Evolutionary conservation across 768 basidiomycete species (phyloP).

Genomic region (Tulasnella sp.): DNA sequence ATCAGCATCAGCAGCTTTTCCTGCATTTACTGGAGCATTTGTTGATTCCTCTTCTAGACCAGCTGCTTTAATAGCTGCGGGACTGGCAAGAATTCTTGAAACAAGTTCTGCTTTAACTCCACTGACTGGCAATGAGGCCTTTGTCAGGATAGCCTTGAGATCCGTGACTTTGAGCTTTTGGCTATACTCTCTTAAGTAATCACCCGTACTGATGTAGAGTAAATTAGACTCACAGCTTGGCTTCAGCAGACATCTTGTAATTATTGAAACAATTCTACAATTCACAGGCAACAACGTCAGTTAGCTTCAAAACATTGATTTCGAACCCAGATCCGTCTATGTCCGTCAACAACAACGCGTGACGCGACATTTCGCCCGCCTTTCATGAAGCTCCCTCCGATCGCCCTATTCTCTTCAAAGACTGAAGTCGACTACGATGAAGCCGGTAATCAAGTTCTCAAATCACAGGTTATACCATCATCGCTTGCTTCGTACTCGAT

Average conservation of each 20-base stretch:
- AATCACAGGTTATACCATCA: not conserved
- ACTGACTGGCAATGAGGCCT: constrained; percentile 15
- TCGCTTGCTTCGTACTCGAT: not conserved
- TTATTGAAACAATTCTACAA: no score
- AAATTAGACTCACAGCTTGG: constrained; percentile 7
- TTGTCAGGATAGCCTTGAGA: constrained; percentile 22
- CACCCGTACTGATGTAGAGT: not conserved
- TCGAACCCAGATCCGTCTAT: no score
- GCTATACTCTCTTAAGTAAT: not conserved
- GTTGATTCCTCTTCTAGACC: not conserved
- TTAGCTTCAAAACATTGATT: no score
- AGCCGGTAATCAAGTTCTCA: constrained; percentile 80
- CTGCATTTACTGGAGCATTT: not conserved
- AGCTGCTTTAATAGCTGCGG: constrained; percentile 5
- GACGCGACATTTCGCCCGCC: no score
- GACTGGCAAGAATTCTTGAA: constrained; percentile 18
- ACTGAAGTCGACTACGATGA: constrained; percentile 71
- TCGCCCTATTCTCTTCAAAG: constrained; percentile 69
- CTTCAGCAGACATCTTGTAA: no score
- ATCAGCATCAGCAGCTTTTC: not conserved
- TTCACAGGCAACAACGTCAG: no score
- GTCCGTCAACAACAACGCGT: no score
- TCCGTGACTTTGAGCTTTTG: constrained; percentile 22
- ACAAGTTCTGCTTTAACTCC: constrained; percentile 24
- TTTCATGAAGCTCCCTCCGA: constrained; percentile 83